These are phyloP conservation scores for Leccinum longicurvipes DNA, from an alignment of 768 basidiomycete genomes.

Conservation along the genomic window DNA sequence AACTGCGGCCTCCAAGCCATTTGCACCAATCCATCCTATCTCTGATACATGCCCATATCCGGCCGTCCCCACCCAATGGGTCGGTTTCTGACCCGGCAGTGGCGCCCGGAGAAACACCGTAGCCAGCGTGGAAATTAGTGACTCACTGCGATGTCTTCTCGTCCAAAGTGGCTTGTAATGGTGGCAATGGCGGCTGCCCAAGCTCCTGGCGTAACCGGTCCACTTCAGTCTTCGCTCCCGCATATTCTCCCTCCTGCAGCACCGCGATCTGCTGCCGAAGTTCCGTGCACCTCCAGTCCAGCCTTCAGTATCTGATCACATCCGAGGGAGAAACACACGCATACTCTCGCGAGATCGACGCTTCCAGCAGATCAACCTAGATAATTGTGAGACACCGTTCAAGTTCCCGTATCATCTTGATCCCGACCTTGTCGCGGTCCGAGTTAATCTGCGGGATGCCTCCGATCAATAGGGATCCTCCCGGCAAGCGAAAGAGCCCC, in stretches of 20 bases:
- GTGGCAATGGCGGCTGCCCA: constrained; percentile 71
- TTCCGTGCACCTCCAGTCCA: constrained; percentile 52
- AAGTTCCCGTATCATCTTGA: constrained; percentile 1
- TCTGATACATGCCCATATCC: constrained; percentile 1
- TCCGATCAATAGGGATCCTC: constrained; percentile 11
- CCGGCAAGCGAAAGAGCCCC: constrained; percentile 17
- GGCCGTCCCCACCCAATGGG: background rate
- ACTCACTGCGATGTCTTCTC: constrained; percentile 59
- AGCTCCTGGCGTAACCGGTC: constrained; percentile 73
- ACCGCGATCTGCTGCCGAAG: constrained; percentile 61
- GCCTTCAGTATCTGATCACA: constrained; percentile 7
- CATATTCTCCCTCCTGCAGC: constrained; percentile 75
- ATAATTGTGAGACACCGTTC: constrained; percentile 4
- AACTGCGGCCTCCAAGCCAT: background rate
- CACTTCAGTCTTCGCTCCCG: constrained; percentile 70
- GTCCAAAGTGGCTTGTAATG: constrained; percentile 68
- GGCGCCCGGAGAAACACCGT: constrained; percentile 2
- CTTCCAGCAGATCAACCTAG: constrained; percentile 66
- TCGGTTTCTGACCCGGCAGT: constrained; percentile 4
- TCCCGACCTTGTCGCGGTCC: constrained; percentile 67
- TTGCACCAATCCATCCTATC: background rate
- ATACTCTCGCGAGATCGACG: constrained; percentile 67
- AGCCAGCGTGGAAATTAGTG: constrained; percentile 11
- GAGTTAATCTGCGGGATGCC: constrained; percentile 58
- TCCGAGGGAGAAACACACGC: constrained; percentile 19